Conservation (phyloP, 2,329 filamentous ascomycete species). For the Monosporascus cannonballus region DNA sequence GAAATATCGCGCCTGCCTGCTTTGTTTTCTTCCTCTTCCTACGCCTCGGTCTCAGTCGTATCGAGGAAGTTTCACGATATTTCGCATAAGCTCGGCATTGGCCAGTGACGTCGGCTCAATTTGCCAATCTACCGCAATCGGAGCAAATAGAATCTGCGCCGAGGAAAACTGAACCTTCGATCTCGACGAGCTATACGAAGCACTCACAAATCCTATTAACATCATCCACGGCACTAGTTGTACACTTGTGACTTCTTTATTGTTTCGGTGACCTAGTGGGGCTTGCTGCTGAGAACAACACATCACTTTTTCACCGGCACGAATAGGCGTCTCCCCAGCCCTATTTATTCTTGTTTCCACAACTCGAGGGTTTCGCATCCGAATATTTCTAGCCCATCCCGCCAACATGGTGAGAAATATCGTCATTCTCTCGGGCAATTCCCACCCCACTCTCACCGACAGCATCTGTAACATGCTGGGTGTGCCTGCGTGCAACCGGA, state of each 20-base stretch:
- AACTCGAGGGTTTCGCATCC: not conserved
- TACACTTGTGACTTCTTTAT: too few species aligned
- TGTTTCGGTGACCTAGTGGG: too few species aligned
- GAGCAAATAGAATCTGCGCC: conserved; percentile 10
- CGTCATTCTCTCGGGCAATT: conserved; percentile 86
- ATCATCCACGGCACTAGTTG: too few species aligned
- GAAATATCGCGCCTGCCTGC: not conserved
- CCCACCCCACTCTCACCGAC: conserved; percentile 81
- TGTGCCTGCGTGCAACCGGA: conserved; percentile 76
- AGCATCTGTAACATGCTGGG: conserved; percentile 84
- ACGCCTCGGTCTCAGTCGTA: not conserved
- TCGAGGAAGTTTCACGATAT: not conserved
- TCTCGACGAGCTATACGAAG: too few species aligned
- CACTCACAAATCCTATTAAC: too few species aligned
- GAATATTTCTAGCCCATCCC: not conserved
- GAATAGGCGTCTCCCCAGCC: not conserved
- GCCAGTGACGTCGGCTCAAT: not conserved
- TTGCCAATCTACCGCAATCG: conserved; percentile 10
- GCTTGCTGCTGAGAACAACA: too few species aligned
- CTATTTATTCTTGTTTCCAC: not conserved
- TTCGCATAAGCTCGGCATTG: not conserved
- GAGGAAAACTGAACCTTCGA: not conserved
- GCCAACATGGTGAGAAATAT: conserved; percentile 84
- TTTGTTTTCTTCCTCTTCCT: not conserved
- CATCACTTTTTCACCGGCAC: too few species aligned